Evolutionary conservation across 352 stramenopile species (phyloP).

Genomic region (Globisporangium acanthophoron): DNA sequence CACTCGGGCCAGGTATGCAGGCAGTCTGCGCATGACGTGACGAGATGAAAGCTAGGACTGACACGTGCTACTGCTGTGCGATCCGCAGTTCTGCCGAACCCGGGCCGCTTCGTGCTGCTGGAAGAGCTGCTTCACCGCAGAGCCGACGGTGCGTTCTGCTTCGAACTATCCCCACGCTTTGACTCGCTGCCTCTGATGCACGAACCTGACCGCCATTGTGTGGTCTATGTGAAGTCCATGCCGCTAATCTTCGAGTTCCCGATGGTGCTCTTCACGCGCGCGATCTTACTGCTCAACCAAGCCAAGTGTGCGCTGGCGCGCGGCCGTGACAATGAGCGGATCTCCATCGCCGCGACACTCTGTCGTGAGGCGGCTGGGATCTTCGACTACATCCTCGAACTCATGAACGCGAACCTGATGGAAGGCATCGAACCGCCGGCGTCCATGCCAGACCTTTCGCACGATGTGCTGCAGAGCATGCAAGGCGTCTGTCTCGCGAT

Average conservation of each 20-base stretch:
- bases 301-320: slow-evolving; percentile 11
- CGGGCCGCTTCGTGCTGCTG: slow-evolving; percentile 7
- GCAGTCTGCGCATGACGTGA: not conserved
- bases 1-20: not conserved
- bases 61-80: not conserved
- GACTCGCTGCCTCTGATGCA: not conserved
- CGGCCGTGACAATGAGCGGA: slow-evolving; percentile 2
- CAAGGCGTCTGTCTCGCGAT: slow-evolving; percentile 13
- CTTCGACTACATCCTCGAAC: slow-evolving; percentile 13
- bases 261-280: slow-evolving; percentile 26
- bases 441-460: slow-evolving; percentile 16
- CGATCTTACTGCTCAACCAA: slow-evolving; percentile 22
- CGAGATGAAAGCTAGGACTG: not conserved
- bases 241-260: slow-evolving; percentile 27
- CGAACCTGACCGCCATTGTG: not conserved
- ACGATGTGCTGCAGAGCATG: slow-evolving; percentile 14
- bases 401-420: slow-evolving; percentile 12
- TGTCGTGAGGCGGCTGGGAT: slow-evolving; percentile 17
- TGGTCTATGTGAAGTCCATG: slow-evolving; percentile 11
- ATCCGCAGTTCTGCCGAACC: slow-evolving; percentile 4
- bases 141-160: slow-evolving; percentile 8
- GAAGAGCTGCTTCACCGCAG: slow-evolving; percentile 12
- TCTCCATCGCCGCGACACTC: slow-evolving; percentile 3
- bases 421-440: slow-evolving; percentile 7
- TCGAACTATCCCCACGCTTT: not conserved